Evolutionary conservation across 805 yeast species (phyloP).

Genomic region (Candida peoriensis): DNA sequence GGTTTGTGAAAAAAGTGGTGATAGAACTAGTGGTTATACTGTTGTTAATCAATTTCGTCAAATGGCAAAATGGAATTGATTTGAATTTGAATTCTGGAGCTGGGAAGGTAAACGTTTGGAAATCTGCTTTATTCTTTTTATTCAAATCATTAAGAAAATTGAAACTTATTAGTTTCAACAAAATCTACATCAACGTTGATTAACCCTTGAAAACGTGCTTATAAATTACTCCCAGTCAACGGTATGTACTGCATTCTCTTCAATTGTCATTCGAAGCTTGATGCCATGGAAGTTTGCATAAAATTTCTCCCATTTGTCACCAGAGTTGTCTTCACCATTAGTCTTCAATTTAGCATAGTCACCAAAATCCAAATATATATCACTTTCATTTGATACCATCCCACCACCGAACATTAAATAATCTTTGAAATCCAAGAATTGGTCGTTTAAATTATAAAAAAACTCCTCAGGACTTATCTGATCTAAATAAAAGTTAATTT

Average conservation of each 20-base stretch:
- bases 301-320: neutral
- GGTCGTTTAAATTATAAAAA: neutral
- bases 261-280: neutral
- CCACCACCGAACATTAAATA: constrained; percentile 2
- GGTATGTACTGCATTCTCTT: neutral
- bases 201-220: no score
- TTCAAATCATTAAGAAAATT: constrained; percentile 15
- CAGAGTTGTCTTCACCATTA: neutral
- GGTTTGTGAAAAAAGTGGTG: constrained; percentile 12
- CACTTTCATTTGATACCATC: neutral
- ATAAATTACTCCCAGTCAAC: constrained; percentile 1
- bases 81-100: constrained; percentile 6
- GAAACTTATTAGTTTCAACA: constrained; percentile 13
- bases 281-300: constrained; percentile 1
- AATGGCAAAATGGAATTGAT: constrained; percentile 19
- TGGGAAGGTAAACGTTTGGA: constrained; percentile 1
- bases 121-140: constrained; percentile 5
- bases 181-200: constrained; percentile 17
- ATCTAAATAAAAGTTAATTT: constrained; percentile 1
- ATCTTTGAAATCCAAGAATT: neutral
- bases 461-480: constrained; percentile 3
- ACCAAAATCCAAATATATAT: neutral
- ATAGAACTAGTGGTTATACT: constrained; percentile 17
- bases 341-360: no score
- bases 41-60: constrained; percentile 17